Percentiles rank a stretch among this genome's conserved stretches.
Evolutionary conservation across 164 flowering plant species (phyloP).

Genomic region (Chimonanthus praecox): DNA sequence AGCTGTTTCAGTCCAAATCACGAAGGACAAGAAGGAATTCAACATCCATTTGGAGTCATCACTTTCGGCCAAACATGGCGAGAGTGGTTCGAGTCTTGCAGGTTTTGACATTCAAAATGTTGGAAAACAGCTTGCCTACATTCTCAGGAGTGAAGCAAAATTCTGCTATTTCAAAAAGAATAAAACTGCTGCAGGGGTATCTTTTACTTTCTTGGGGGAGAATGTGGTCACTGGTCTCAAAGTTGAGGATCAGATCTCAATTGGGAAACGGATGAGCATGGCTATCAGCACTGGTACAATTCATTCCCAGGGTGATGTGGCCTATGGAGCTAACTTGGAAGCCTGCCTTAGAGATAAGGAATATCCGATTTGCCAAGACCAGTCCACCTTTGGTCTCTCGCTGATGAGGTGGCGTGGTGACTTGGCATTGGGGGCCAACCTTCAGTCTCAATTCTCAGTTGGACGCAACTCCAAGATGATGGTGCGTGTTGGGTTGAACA

Average conservation of each 20-base stretch:
- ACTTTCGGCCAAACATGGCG: conserved; percentile 71
- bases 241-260: conserved; percentile 69
- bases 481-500: conserved; percentile 74
- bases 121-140: conserved; percentile 79
- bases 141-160: conserved; percentile 81
- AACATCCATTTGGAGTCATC: conserved; percentile 87
- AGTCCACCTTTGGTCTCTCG: conserved; percentile 68
- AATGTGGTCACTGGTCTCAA: conserved; percentile 75
- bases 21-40: conserved; percentile 94
- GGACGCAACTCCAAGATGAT: conserved; percentile 77
- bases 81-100: conserved; percentile 63
- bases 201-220: conserved; percentile 82
- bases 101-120: conserved; percentile 88
- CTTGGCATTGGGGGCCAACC: conserved; percentile 70
- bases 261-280: conserved; percentile 64
- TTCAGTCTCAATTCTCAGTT: conserved; percentile 70
- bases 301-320: conserved; percentile 66
- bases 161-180: conserved; percentile 66
- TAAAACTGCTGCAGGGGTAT: conserved; percentile 70
- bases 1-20: conserved; percentile 58
- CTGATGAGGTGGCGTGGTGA: conserved; percentile 93
- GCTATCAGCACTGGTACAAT: conserved; percentile 82
- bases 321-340: conserved; percentile 87
- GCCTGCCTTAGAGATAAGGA: conserved; percentile 67
- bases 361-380: conserved; percentile 83